Evolutionary conservation across 2,329 filamentous ascomycete species (phyloP), one percentile per base, ranked within the genome.

Genomic region (Ampelomyces quisqualis): DNA sequence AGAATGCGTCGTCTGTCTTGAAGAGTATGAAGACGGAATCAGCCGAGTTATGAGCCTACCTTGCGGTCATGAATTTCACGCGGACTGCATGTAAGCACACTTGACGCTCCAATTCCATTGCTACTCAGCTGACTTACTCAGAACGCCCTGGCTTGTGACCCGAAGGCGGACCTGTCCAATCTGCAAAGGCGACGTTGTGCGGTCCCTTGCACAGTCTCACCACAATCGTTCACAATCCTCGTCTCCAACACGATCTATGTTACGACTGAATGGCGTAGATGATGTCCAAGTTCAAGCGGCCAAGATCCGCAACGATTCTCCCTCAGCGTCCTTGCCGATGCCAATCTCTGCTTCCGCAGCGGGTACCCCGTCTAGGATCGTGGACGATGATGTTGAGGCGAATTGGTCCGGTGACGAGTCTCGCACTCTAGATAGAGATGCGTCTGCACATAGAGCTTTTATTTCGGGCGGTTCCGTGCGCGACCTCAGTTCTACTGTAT

Each of bases 61-160:
- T 7, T 98, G 93, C 70, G 93, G 93, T 23, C 93, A 98, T 67
- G 93, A 98, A 62, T 98, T 97, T 69, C 93, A 98, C 68, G 91
- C 78, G 19, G 90, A 95, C 65, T 98, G 93, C 90, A 97, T 98
- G 90, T 95, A 73, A 85, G 90, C 86, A 33, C 40, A 11, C 15
- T n/a, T n/a, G n/a, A n/a, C n/a, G n/a, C n/a, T n/a, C n/a, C 9
- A 21, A 34, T 10, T n/a, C 14, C 7, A 4, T 11, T 9, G 15
- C 8, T 7, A 13, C 15, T 10, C 18, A 50, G 43, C 49, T 64
- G 58, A 57, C 59, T 47, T 20, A 9, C 23, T 18, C 51, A 95
- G 90, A 64, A 97, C 93, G 4, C 93, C 93, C 2, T 98, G 93
- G 93, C 76, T 98, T 37, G 96, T 91, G 0, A 97, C 90, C 11